Conservation (phyloP, 345 rosid genomes). For the Salix dunnii region DNA sequence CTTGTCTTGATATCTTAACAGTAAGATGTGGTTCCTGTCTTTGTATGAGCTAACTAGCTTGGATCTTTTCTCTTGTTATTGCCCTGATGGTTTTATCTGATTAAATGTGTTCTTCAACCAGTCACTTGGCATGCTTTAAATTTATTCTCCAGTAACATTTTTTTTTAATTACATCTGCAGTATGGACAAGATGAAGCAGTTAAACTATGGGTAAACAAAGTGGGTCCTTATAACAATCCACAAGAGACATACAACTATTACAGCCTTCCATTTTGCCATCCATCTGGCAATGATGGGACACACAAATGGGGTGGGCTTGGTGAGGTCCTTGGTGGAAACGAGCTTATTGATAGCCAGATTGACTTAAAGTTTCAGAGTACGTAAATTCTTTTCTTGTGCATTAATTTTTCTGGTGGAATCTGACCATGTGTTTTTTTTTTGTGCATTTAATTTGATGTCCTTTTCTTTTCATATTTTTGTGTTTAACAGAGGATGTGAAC, state of each 20-base stretch:
- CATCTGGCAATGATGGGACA: constrained; percentile 43
- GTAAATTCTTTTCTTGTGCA: constrained; percentile 18
- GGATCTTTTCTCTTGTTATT: not conserved
- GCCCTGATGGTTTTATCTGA: not conserved
- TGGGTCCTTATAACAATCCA: constrained; percentile 98
- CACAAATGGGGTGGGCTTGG: constrained; percentile 99
- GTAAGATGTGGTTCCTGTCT: not conserved
- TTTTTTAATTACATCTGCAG: constrained; percentile 34
- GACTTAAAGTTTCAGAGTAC: constrained; percentile 79
- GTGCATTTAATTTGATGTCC: not conserved
- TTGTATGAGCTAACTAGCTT: not conserved
- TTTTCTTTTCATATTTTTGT: not conserved
- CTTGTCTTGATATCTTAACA: not conserved
- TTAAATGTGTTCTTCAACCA: not conserved
- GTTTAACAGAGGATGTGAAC: constrained; percentile 56
- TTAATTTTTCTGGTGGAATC: constrained; percentile 4
- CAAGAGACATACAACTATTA: constrained; percentile 98
- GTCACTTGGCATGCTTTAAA: not conserved
- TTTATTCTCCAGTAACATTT: not conserved
- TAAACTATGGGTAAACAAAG: constrained; percentile 97
- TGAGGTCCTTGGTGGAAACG: constrained; percentile 99
- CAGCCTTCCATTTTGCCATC: constrained; percentile 95
- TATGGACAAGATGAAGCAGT: constrained; percentile 75
- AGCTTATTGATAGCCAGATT: constrained; percentile 90
- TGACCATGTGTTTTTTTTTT: not conserved